phyloP scores from a whole-genome alignment of 2,329 filamentous ascomycete species.

The Fusarium chuoi region DNA sequence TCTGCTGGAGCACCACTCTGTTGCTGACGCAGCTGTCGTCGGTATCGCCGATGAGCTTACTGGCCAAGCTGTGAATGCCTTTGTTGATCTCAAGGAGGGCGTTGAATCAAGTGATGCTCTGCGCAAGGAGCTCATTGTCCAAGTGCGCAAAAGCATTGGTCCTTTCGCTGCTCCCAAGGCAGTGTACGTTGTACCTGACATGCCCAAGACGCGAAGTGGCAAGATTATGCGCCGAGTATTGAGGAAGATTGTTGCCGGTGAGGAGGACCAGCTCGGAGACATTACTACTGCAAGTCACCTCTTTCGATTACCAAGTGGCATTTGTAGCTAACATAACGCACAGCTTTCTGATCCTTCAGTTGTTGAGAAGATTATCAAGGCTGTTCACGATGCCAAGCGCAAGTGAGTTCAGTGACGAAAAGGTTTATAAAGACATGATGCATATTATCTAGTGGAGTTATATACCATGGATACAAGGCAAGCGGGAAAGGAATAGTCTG shows the following conservation, averaged over 20 bases:
- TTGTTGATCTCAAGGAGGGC: slow-evolving; percentile 90
- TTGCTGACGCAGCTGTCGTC: slow-evolving; percentile 95
- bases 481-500: slow-evolving; percentile 27
- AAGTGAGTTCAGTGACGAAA: slow-evolving; percentile 51
- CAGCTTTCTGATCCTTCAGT: slow-evolving; percentile 90
- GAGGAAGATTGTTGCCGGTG: slow-evolving; percentile 95
- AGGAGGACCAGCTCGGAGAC: slow-evolving; percentile 97
- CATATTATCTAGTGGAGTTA: slow-evolving; percentile 40
- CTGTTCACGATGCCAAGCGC: slow-evolving; percentile 73
- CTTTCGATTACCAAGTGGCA: no score
- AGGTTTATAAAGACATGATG: slow-evolving; percentile 3
- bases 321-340: slow-evolving; percentile 30
- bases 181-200: slow-evolving; percentile 88
- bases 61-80: slow-evolving; percentile 96
- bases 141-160: slow-evolving; percentile 96
- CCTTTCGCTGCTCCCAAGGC: slow-evolving; percentile 97
- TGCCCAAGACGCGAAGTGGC: slow-evolving; percentile 96
- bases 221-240: slow-evolving; percentile 99
- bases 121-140: slow-evolving; percentile 91
- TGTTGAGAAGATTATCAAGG: slow-evolving; percentile 88
- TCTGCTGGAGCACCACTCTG: slow-evolving; percentile 87
- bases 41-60: slow-evolving; percentile 94
- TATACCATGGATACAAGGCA: slow-evolving; percentile 43
- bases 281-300: slow-evolving; percentile 79
- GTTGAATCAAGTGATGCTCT: slow-evolving; percentile 80